Evolutionary conservation across 805 yeast genomes (phyloP).

Genomic region (Hanseniaspora meyeri): DNA sequence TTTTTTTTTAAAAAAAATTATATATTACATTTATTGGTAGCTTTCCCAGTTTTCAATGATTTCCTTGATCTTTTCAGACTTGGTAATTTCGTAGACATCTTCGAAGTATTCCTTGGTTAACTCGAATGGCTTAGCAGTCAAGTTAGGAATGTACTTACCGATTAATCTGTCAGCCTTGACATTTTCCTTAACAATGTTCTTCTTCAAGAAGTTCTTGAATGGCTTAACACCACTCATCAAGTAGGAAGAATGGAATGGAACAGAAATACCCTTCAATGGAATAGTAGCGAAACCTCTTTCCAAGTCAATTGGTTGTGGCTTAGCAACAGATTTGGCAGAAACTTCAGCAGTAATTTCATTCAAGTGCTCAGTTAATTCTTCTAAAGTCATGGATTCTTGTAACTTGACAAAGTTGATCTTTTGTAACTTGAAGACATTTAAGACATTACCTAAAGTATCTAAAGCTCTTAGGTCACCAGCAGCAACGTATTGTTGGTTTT

Average conservation of each 20-base stretch:
- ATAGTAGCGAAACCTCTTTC: slow-evolving; percentile 98
- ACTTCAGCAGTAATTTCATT: slow-evolving; percentile 80
- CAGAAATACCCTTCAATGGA: slow-evolving; percentile 97
- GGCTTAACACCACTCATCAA: slow-evolving; percentile 97
- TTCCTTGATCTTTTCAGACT: slow-evolving; percentile 77
- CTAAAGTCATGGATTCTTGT: slow-evolving; percentile 69
- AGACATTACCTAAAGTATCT: slow-evolving; percentile 83
- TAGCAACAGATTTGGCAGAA: slow-evolving; percentile 64
- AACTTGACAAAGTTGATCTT: slow-evolving; percentile 85
- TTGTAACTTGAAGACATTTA: slow-evolving; percentile 85
- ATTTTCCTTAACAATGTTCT: slow-evolving; percentile 89
- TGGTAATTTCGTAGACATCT: slow-evolving; percentile 85
- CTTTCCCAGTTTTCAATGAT: slow-evolving; percentile 93
- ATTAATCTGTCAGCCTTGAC: slow-evolving; percentile 88
- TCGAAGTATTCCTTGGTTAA: slow-evolving; percentile 94
- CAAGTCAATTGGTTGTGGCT: slow-evolving; percentile 92
- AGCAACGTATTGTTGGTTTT: slow-evolving; percentile 94
- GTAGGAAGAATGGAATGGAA: slow-evolving; percentile 99
- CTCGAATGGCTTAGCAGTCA: slow-evolving; percentile 95
- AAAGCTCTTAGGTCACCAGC: slow-evolving; percentile 97
- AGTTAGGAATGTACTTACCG: slow-evolving; percentile 94
- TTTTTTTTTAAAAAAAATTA: neutral
- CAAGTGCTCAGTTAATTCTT: slow-evolving; percentile 79
- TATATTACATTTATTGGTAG: slow-evolving; percentile 35
- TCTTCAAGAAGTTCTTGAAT: slow-evolving; percentile 91